phyloP scores from a whole-genome alignment of 352 stramenopile species.

The Stramenopiles sp. region DNA sequence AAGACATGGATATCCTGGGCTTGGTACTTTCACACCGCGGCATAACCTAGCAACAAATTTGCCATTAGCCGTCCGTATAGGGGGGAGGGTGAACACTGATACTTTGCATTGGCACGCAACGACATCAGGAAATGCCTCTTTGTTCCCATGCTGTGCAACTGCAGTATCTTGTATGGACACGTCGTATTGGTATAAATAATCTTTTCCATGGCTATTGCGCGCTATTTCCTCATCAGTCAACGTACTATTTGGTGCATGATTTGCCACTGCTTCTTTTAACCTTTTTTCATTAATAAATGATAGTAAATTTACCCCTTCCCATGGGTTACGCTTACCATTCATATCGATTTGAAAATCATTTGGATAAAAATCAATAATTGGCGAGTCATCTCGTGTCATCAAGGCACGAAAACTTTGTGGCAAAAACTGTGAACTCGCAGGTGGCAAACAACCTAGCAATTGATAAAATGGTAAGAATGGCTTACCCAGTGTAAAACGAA shows the following conservation, averaged over 20 bases:
- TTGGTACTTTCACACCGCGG: slow-evolving; percentile 39
- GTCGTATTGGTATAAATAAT: slow-evolving; percentile 64
- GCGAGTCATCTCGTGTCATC: slow-evolving; percentile 79
- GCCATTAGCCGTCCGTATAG: slow-evolving; percentile 18
- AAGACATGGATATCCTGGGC: slow-evolving; percentile 42
- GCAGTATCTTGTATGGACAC: slow-evolving; percentile 8
- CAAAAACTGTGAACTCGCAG: slow-evolving; percentile 77
- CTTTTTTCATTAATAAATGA: slow-evolving; percentile 88
- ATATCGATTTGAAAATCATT: slow-evolving; percentile 82
- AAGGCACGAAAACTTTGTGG: slow-evolving; percentile 71
- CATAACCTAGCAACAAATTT: slow-evolving; percentile 47
- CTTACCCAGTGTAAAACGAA: slow-evolving; percentile 62
- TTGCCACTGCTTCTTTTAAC: slow-evolving; percentile 66
- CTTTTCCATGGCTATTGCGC: slow-evolving; percentile 57
- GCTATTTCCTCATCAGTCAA: slow-evolving; percentile 62
- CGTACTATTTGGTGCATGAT: slow-evolving; percentile 62
- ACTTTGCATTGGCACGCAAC: slow-evolving; percentile 34
- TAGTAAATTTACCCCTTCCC: slow-evolving; percentile 95
- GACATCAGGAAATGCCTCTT: slow-evolving; percentile 18
- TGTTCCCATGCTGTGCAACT: slow-evolving; percentile 27
- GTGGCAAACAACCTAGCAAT: slow-evolving; percentile 85
- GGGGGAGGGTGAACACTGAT: slow-evolving; percentile 27
- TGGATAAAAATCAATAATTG: slow-evolving; percentile 86
- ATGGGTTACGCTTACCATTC: slow-evolving; percentile 95
- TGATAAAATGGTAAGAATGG: slow-evolving; percentile 91